Conservation (phyloP, 495 filamentous ascomycete genomes). For the Tuber microsphaerosporum region DNA sequence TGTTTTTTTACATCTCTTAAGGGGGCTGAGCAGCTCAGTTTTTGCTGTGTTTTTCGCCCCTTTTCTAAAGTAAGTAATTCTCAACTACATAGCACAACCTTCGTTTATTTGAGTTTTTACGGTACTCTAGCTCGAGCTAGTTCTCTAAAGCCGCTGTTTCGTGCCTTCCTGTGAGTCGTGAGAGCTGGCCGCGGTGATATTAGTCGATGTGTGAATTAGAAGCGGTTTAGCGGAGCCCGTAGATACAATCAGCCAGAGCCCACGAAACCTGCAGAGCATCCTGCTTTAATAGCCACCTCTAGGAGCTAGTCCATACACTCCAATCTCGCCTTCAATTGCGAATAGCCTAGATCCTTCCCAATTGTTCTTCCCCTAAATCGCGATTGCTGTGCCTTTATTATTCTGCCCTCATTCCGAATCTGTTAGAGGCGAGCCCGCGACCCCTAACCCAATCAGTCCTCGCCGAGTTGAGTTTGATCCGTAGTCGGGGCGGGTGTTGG, state of each 20-base stretch:
- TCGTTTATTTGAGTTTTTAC: no score
- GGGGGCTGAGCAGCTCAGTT: no score
- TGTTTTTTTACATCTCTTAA: no score
- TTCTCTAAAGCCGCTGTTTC: not conserved
- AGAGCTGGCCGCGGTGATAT: not conserved
- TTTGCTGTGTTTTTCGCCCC: no score
- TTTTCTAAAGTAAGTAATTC: no score
- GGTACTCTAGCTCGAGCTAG: not conserved
- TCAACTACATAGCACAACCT: no score
- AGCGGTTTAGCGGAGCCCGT: not conserved
- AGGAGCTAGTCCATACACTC: not conserved
- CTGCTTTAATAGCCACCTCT: not conserved
- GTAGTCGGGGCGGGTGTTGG: not conserved
- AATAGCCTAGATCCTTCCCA: not conserved
- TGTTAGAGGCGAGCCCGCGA: not conserved
- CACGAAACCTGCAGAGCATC: not conserved
- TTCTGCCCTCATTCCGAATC: not conserved
- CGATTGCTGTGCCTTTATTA: not conserved
- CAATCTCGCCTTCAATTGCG: not conserved
- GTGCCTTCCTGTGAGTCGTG: not conserved
- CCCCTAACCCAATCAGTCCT: not conserved
- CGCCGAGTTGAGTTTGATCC: not conserved
- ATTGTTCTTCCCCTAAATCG: not conserved
- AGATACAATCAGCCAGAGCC: not conserved
- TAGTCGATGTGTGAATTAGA: not conserved